These are phyloP conservation scores for Cladorrhinum sp. DNA, from an alignment of 2,329 filamentous ascomycete species.

Conservation along the genomic window DNA sequence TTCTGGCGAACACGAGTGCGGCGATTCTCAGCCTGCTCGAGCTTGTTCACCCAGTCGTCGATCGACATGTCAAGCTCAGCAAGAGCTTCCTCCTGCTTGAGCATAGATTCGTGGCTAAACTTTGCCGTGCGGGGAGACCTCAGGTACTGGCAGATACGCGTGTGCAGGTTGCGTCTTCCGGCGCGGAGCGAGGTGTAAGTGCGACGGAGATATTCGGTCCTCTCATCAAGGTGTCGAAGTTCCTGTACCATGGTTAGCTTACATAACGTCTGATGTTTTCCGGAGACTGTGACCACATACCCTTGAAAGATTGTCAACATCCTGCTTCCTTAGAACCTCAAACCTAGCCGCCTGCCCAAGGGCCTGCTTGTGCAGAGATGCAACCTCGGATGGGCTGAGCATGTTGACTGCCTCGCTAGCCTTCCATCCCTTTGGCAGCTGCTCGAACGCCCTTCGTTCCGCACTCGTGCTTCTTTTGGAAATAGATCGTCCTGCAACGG, in stretches of 20 bases:
- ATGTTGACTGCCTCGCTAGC: constrained; percentile 50
- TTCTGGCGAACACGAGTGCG: constrained; percentile 74
- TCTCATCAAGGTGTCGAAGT: constrained; percentile 71
- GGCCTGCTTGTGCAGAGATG: constrained; percentile 56
- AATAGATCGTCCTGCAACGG: constrained; percentile 36
- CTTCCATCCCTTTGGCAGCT: constrained; percentile 57
- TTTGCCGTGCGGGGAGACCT: constrained; percentile 66
- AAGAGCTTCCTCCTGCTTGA: constrained; percentile 77
- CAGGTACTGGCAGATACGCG: constrained; percentile 73
- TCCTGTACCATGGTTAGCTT: constrained; percentile 47
- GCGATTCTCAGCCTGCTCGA: constrained; percentile 77
- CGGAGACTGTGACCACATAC: constrained; percentile 37
- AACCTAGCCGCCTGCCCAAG: constrained; percentile 61
- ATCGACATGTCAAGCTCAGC: constrained; percentile 74
- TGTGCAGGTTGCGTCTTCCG: constrained; percentile 74
- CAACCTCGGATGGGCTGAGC: constrained; percentile 48
- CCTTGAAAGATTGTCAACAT: constrained; percentile 64
- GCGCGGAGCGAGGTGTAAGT: constrained; percentile 72
- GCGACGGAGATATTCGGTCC: constrained; percentile 72
- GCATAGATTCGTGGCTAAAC: constrained; percentile 70
- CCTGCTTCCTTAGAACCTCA: constrained; percentile 59
- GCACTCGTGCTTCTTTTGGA: constrained; percentile 47
- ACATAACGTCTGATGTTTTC: not conserved
- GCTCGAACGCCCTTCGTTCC: constrained; percentile 57
- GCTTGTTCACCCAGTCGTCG: constrained; percentile 75